Percentiles rank a stretch among this genome's conserved stretches.
Conservation (phyloP, 2,329 filamentous ascomycete species). For the Alternaria brassicicola region DNA sequence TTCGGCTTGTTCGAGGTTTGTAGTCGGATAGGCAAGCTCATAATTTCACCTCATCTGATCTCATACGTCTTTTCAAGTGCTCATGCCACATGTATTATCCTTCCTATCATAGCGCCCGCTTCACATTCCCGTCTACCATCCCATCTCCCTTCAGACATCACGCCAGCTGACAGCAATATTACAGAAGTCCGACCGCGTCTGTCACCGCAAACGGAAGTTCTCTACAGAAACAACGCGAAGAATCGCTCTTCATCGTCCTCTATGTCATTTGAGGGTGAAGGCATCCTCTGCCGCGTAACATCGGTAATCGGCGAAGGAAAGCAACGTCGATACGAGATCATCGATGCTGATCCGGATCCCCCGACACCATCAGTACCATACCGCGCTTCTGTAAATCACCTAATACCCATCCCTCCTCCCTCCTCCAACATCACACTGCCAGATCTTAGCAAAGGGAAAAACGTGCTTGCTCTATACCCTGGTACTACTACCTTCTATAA, state of each 20-base stretch:
- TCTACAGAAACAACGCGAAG: slow-evolving; percentile 58
- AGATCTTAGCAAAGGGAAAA: slow-evolving; percentile 50
- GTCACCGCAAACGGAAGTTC: slow-evolving; percentile 55
- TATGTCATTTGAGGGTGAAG: slow-evolving; percentile 53
- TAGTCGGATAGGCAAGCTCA: slow-evolving; percentile 27
- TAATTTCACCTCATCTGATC: slow-evolving; percentile 19
- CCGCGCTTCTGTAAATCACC: slow-evolving; percentile 55
- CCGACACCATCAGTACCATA: slow-evolving; percentile 49
- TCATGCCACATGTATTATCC: slow-evolving; percentile 12
- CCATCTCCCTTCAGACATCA: slow-evolving; percentile 1
- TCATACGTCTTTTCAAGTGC: slow-evolving; percentile 18
- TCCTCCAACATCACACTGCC: slow-evolving; percentile 49
- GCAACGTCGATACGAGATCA: slow-evolving; percentile 60
- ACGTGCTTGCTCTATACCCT: slow-evolving; percentile 59
- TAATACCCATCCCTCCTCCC: slow-evolving; percentile 53
- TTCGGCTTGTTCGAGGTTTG: slow-evolving; percentile 25
- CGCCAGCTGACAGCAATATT: slow-evolving; percentile 1
- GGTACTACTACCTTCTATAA: slow-evolving; percentile 62
- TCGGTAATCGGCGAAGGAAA: slow-evolving; percentile 60
- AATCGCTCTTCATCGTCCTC: slow-evolving; percentile 33
- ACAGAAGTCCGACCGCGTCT: slow-evolving; percentile 39
- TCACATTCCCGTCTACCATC: neutral
- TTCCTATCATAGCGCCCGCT: neutral
- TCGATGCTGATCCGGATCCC: slow-evolving; percentile 55
- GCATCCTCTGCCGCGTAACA: slow-evolving; percentile 59